Evolutionary conservation across 306 rosid species (phyloP), one percentile per base, ranked within the genome.

Genomic region (Ziziphus jujuba): DNA sequence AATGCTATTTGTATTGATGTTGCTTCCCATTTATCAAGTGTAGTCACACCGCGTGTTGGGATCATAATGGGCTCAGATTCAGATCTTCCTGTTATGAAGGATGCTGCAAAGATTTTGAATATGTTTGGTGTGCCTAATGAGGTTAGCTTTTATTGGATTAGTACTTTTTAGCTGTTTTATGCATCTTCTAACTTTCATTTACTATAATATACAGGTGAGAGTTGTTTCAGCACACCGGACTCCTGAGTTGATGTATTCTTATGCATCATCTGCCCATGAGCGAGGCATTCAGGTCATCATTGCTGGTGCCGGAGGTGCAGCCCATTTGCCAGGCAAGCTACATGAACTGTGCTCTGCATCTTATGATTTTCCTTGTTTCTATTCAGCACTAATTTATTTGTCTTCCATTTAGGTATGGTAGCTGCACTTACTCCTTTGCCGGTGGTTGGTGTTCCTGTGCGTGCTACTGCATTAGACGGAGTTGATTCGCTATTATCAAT

Each of bases 291-390:
- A 82, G 72, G 82, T 88, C 79, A 88, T 93, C 71, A 93, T 93
- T 85, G 99, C 95, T 65, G 97, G 99, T 69, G 96, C 95, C 51
- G 98, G 97, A 57, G 97, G 89, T 23, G 96, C 99, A 63, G 95
- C 97, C 48, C 96, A 93, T 84, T 86, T 88, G 82, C 98, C 96
- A 59, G 93, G 97, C 80, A 64, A 78, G 74, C 74, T 56, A 25
- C 49, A 61, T 58, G 7, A 65, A 54, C 48, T 49, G 9, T 77
- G 60, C 28, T 72, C 2, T 24, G 22, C 64, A 54, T n/a, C 43
- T 48, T 38, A 47, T 28, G 63, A 62, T 63, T 43, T 23, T 49
- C 13, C 11, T 1, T 16, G 9, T 74, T 65, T 38, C 44, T 63
- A n/a, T 14, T 14, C 14, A n/a, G 38, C 60, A 59, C 59, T 79